Evolutionary conservation across 352 stramenopile genomes (phyloP), one percentile per base, ranked within the genome.

Genomic region (Pythium utonaiense): DNA sequence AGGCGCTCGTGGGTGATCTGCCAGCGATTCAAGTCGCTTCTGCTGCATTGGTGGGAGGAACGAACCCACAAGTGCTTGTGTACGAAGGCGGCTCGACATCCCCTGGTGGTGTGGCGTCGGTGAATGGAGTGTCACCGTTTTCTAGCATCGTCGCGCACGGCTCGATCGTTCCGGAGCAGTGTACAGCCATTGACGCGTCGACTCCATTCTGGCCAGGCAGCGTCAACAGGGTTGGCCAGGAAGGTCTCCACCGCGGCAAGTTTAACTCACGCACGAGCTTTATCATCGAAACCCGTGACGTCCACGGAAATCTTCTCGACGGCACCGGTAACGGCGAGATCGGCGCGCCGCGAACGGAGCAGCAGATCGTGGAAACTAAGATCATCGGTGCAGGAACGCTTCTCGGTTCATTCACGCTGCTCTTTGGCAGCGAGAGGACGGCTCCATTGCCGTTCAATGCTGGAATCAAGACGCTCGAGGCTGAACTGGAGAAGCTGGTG

Each of bases 341-440:
- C 6, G 78, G 77, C 0, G 70, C 68, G 1, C 92, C 94, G 1
- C 51, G 85, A 5, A 57, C 77, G 22, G 96, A 99, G 67, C 56
- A 97, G 8, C 95, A 98, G 66, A 92, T 98, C 24, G 71, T 98
- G 17, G 87, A 98, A 68, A 95, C 80, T 1, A 73, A 65, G 41
- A 84, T 90, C 55, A 42, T 67, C 0, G 47, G 47, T 3, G 73
- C 53, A 21, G 63, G 66, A 21, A 65, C 62, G 22, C 70, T 96
- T 2, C 64, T 66, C 17, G 88, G 88, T 0, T 80, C 65, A 5
- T 98, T 98, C 59, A 66, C 72, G 40, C 62, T 98, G 0, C 59
- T 64, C 3, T 88, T 92, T 38, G 67, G 78, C 9, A 79, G 70
- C 4, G 71, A 91, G 33, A 91, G 64, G 59, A 91, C 73, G 1